Conservation (phyloP, 192 early-diverging fungal species). For the Chytriomyces sp. region DNA sequence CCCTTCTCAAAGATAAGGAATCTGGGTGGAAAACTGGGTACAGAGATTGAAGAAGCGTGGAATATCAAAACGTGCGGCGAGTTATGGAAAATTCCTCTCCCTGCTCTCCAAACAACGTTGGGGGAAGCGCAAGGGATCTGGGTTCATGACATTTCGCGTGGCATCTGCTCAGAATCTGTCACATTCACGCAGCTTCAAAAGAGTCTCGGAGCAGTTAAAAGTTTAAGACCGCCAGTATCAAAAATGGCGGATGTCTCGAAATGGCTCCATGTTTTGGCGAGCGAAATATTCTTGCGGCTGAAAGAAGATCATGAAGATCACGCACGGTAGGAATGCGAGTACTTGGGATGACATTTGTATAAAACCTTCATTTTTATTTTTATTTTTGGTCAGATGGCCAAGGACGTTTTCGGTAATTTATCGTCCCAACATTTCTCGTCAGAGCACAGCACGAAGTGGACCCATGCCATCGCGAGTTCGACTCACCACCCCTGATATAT, state of each 20-base stretch:
- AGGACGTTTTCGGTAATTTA: conserved; percentile 50
- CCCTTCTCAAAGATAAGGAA: conserved; percentile 81
- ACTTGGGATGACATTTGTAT: neutral
- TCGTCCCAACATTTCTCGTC: neutral
- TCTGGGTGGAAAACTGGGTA: conserved; percentile 83
- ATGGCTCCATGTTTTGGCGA: conserved; percentile 60
- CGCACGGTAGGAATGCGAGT: conserved; percentile 30
- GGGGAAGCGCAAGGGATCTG: conserved; percentile 55
- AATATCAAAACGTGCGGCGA: conserved; percentile 53
- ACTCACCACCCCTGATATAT: conserved; percentile 4
- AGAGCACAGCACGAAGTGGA: neutral
- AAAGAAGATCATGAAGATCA: conserved; percentile 56
- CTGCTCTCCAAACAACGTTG: conserved; percentile 59
- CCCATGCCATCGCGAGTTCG: conserved; percentile 5
- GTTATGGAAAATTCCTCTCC: conserved; percentile 53
- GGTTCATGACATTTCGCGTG: conserved; percentile 66
- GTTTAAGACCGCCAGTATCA: conserved; percentile 40
- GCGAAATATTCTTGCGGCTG: conserved; percentile 60
- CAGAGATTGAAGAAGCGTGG: conserved; percentile 61
- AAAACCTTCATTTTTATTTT: too few relatives aligned
- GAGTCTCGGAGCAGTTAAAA: conserved; percentile 35
- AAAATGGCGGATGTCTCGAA: conserved; percentile 36
- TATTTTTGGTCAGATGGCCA: conserved; percentile 45
- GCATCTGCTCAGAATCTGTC: conserved; percentile 58
- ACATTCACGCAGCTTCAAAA: conserved; percentile 33